Conservation (phyloP, 768 basidiomycete genomes). For the Mrakia blollopis region DNA sequence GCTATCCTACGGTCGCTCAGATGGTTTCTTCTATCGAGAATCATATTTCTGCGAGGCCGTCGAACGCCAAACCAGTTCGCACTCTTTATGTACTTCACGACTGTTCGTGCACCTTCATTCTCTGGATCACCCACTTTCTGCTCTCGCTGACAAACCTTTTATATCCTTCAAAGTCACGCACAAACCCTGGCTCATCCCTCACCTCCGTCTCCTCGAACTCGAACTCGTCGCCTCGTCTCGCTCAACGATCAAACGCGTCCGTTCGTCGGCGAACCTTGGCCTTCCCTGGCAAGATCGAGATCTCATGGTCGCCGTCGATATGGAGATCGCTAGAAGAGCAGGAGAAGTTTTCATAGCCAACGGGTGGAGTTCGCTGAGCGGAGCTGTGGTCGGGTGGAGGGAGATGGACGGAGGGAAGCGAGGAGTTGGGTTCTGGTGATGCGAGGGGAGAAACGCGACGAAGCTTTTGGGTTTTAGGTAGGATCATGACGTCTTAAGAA, state of each 20-base stretch:
- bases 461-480: not conserved
- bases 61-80: not conserved
- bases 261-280: not conserved
- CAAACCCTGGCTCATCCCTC: conserved; percentile 1
- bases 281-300: conserved; percentile 9
- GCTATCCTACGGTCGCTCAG: not conserved
- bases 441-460: not conserved
- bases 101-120: not conserved
- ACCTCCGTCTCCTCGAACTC: not conserved
- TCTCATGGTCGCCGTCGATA: conserved; percentile 1
- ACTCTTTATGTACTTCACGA: not conserved
- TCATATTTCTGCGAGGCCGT: not conserved
- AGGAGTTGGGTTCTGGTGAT: not conserved
- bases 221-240: not conserved
- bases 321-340: not conserved
- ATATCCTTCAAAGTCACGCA: not conserved
- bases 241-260: not conserved
- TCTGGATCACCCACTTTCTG: not conserved
- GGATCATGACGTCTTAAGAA: not conserved
- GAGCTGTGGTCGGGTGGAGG: conserved; percentile 1
- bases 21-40: not conserved
- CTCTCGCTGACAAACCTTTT: not conserved
- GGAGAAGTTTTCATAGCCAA: not conserved
- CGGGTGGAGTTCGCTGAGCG: conserved; percentile 1
- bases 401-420: not conserved